Base-by-base conservation (phyloP, 1,139 yeast genomes). In the Yamadazyma conglobata region DNA sequence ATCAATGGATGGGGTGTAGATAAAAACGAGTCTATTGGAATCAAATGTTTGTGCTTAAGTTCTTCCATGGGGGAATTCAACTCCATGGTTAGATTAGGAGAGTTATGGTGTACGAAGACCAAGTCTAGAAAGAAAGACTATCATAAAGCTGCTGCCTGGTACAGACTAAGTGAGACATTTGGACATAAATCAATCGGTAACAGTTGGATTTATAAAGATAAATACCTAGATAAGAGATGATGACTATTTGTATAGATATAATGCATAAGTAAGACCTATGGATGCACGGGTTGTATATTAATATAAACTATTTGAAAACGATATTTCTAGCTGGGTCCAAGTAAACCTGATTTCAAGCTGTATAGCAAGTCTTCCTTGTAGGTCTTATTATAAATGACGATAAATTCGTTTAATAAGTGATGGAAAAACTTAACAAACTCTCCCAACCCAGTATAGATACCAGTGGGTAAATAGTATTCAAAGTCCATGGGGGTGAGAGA, bases 141-240 rank as follows among this genome's bases (percentile, higher is more conserved):
- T 30, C 55, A 59, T 30, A 61, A 73, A 44, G 88, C 94, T 2
- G 86, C 93, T 2, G 75, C 78, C 9, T 79, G 89, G 77, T 72
- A 78, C 39, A 62, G 93, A 30, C 56, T 77, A 24, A 82, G 87
- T 15, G 89, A 79, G 32, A 60, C 70, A 10, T 69, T 72, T 43
- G 93, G 91, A 1, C 73, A 73, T 14, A 73, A 69, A 43, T 60
- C 79, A 38, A 73, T 80, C 21, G 89, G 89, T 1, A 79, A 82
- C 39, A 75, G 80, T 37, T 84, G 93, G 93, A 81, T 83, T 25
- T 78, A 81, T 60, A 82, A 81, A 52, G 78, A 76, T 27, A 82
- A 82, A 60, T 83, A 83, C 48, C 54, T 70, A 59, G 54, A 44
- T 21, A 29, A 24, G 22, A 38, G 45, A 29, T 28, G 24, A 27